Conservation (phyloP, 768 basidiomycete species). For the Thelephora ganbajun region DNA sequence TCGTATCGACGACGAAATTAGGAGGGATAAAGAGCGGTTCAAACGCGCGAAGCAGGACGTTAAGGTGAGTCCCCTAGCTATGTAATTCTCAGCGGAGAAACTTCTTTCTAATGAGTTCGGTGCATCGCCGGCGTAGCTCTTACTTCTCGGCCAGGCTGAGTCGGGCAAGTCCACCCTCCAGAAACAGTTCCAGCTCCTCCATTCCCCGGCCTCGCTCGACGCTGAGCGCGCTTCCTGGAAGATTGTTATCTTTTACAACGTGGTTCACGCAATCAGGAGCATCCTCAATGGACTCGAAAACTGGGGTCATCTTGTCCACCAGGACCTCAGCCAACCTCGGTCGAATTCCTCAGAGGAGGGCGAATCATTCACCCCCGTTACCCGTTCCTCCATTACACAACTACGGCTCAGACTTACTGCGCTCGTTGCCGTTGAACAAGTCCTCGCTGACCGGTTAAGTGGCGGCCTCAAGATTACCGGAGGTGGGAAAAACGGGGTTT, state of each 20-base stretch:
- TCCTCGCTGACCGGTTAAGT: constrained; percentile 58
- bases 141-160: constrained; percentile 70
- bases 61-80: constrained; percentile 55
- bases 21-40: constrained; percentile 49
- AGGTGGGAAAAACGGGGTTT: constrained; percentile 57
- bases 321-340: constrained; percentile 11
- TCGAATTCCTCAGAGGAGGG: constrained; percentile 20
- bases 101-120: background rate
- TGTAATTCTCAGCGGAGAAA: constrained; percentile 37
- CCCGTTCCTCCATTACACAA: constrained; percentile 6
- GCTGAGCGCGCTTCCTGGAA: constrained; percentile 63
- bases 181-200: constrained; percentile 75
- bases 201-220: constrained; percentile 57
- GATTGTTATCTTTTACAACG: constrained; percentile 72
- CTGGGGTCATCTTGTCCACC: constrained; percentile 22
- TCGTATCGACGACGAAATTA: constrained; percentile 70
- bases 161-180: constrained; percentile 72
- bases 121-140: constrained; percentile 18
- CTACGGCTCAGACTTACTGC: constrained; percentile 47
- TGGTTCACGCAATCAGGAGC: constrained; percentile 28
- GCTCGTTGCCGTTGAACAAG: constrained; percentile 44
- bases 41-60: constrained; percentile 62
- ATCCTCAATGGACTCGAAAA: constrained; percentile 21
- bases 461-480: constrained; percentile 62
- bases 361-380: background rate